Base-by-base conservation (phyloP, 106 monocot species). In the Dendrobium nobile region DNA sequence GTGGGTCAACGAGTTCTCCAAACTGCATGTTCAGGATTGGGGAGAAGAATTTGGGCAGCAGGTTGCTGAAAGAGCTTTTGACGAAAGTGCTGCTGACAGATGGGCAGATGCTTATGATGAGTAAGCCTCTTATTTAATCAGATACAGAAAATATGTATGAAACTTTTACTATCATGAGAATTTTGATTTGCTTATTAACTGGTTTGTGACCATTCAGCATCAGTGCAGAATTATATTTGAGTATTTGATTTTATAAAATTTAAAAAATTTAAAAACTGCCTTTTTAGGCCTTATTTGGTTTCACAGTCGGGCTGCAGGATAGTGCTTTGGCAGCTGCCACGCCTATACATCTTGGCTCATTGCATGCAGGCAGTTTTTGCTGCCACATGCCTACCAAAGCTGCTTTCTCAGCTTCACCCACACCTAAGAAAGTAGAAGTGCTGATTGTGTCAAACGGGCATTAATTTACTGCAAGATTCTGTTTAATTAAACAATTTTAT, bases 1-100 rank as follows among this genome's bases (percentile, higher is more conserved):
- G 27, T 99, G 99, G 99, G 91, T 88, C 7, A 89, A 82, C 82
- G 95, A 99, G 64, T 99, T 99, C 85, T 95, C 99, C n/a, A 99
- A 93, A 81, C 88, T 99, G 78, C 80, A 93, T 82, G 85, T 99
- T 59, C 78, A 92, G 7, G 93, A 93, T 61, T 99, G 99, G 99
- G 99, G 84, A 48, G 95, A 99, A 65, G 99, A 99, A 86, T 99
- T 93, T 90, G 90, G 88, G 54, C 89, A 87, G 55, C 89, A 94
- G 79, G 54, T 88, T 26, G 78, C 84, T 78, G 84, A 87, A 76
- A 90, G 90, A 77, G 78, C 79, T 82, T 78, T 87, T 79, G 93
- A 87, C 54, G 92, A 89, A 55, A 90, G 85, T 77, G 78, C 87
- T 86, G 84, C 83, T 84, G 95, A 95, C 78, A 70, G 85, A 67